Evolutionary conservation across 208 protist genomes (phyloP).

Genomic region (Trypanosoma melophagium): DNA sequence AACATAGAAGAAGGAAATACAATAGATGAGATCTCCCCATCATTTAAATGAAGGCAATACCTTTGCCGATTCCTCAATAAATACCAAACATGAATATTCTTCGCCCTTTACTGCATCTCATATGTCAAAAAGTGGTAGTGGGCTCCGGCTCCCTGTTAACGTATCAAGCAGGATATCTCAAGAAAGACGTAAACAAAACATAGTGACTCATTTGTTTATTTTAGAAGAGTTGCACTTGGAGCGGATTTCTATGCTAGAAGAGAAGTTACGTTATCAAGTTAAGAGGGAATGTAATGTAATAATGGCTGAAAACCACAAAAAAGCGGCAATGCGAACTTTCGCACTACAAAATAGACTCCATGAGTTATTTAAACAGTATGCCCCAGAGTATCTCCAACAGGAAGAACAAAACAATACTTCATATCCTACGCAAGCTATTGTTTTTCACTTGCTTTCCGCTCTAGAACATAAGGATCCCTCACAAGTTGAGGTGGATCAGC

Average conservation of each 20-base stretch:
- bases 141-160: too few species aligned
- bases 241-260: slow-evolving; percentile 10
- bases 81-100: too few species aligned
- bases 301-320: slow-evolving; percentile 4
- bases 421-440: too few species aligned
- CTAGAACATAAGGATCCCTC: too few species aligned
- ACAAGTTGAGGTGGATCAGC: too few species aligned
- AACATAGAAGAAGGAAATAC: too few species aligned
- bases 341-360: not conserved
- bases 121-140: too few species aligned
- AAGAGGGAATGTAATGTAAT: not conserved
- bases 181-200: not conserved
- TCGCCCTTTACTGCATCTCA: too few species aligned
- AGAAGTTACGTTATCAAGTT: not conserved
- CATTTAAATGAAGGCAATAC: too few species aligned
- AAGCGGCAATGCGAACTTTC: slow-evolving; percentile 1
- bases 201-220: slow-evolving; percentile 10
- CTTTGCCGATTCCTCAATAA: too few species aligned
- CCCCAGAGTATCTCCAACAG: not conserved
- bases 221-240: slow-evolving; percentile 15
- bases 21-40: too few species aligned
- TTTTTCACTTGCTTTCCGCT: too few species aligned
- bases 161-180: not conserved
- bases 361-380: not conserved
- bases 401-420: not conserved